These are phyloP conservation scores for Martiniozyma asiatica DNA, from an alignment of 1,139 yeast genomes.

Conservation along the genomic window DNA sequence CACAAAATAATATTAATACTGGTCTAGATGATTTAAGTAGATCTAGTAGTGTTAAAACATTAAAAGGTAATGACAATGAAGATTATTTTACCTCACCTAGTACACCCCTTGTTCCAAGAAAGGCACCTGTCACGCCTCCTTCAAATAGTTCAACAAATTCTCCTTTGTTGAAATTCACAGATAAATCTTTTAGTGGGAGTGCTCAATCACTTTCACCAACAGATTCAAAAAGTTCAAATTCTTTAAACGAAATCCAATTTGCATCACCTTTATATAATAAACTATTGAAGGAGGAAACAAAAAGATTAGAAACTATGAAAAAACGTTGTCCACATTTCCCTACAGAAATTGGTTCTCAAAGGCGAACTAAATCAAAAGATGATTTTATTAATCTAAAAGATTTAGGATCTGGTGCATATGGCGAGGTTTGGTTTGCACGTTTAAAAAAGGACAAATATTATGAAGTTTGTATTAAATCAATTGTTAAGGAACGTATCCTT, in stretches of 20 bases:
- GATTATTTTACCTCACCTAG: conserved; percentile 4
- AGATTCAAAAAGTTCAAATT: neutral
- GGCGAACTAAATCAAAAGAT: conserved; percentile 54
- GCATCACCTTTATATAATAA: conserved; percentile 4
- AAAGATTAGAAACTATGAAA: conserved; percentile 21
- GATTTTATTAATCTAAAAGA: conserved; percentile 64
- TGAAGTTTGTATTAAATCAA: conserved; percentile 72
- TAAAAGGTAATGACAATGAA: too few species aligned
- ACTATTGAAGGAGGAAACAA: conserved; percentile 21
- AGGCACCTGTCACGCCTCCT: too few species aligned
- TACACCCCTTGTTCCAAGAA: conserved; percentile 3
- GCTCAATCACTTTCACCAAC: neutral
- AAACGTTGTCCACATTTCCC: conserved; percentile 34
- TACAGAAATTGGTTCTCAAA: conserved; percentile 40
- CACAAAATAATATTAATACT: neutral
- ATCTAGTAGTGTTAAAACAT: conserved; percentile 25
- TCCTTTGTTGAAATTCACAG: neutral
- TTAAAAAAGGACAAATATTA: conserved; percentile 52
- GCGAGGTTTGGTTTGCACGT: conserved; percentile 74
- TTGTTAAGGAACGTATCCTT: conserved; percentile 80
- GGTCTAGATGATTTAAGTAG: conserved; percentile 16
- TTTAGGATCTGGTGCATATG: conserved; percentile 96
- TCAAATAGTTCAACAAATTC: conserved; percentile 2
- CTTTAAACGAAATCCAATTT: neutral
- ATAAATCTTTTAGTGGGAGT: neutral